Evolutionary conservation across 495 filamentous ascomycete genomes (phyloP).

Genomic region (Aspergillus heteromorphus): DNA sequence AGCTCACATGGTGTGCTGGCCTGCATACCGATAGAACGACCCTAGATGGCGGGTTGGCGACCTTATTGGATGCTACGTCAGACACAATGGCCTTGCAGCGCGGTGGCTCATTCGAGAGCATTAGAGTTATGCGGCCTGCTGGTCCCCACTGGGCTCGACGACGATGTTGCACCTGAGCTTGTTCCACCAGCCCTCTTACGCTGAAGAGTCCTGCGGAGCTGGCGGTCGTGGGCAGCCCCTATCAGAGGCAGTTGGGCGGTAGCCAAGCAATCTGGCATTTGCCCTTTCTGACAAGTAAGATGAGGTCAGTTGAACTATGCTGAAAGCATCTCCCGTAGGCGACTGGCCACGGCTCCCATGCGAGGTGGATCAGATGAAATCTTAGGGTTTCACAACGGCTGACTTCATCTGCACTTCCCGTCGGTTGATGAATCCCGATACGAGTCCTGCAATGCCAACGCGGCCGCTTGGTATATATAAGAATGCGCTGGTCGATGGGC

Average conservation of each 20-base stretch:
- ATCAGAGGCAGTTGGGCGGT: constrained; percentile 16
- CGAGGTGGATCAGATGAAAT: constrained; percentile 40
- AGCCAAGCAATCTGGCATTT: constrained; percentile 19
- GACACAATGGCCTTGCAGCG: constrained; percentile 9
- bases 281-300: constrained; percentile 16
- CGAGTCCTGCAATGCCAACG: constrained; percentile 12
- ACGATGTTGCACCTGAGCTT: constrained; percentile 38
- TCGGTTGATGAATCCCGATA: constrained; percentile 32
- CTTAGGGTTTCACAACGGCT: constrained; percentile 43
- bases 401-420: constrained; percentile 37
- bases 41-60: constrained; percentile 3
- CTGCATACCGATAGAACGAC: constrained; percentile 14
- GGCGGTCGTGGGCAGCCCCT: not conserved
- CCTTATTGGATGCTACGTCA: constrained; percentile 18
- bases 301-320: constrained; percentile 19
- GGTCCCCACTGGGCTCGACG: constrained; percentile 6
- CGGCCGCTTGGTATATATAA: constrained; percentile 9
- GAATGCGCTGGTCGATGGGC: constrained; percentile 1
- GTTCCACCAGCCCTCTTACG: constrained; percentile 17
- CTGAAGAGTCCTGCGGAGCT: not conserved
- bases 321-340: not conserved
- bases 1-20: constrained; percentile 27
- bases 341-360: constrained; percentile 18
- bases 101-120: not conserved
- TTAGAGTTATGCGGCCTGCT: constrained; percentile 14